Conservation (phyloP, 148 eudicot genomes). For the Nyssa sinensis region DNA sequence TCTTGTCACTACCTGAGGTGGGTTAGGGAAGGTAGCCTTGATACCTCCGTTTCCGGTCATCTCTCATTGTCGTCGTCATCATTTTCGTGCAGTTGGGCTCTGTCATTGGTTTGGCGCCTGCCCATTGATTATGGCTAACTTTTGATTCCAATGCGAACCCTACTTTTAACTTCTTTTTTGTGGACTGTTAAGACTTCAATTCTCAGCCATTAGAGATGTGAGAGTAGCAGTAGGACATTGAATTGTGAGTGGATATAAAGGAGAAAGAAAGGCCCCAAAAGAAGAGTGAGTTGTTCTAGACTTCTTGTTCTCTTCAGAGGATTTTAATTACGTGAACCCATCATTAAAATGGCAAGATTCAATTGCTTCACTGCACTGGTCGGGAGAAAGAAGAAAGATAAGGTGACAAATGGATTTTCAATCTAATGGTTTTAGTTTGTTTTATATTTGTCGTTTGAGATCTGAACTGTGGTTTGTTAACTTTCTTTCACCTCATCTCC, state of each 20-base stretch:
- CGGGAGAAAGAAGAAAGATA: constrained; percentile 51
- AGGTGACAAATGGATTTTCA: constrained; percentile 39
- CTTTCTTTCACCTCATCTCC: neutral
- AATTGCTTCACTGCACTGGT: constrained; percentile 45
- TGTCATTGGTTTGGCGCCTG: constrained; percentile 51
- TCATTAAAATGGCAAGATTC: constrained; percentile 40
- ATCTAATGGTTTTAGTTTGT: neutral
- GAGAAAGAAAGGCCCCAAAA: neutral
- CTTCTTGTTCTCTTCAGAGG: neutral
- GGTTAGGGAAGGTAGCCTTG: constrained; percentile 26
- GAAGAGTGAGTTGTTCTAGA: constrained; percentile 10
- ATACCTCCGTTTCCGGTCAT: constrained; percentile 24
- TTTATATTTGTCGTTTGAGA: neutral
- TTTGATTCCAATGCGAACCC: constrained; percentile 21
- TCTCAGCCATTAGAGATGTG: constrained; percentile 11
- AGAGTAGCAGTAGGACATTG: neutral
- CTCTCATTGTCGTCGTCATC: constrained; percentile 4
- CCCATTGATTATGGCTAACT: constrained; percentile 92
- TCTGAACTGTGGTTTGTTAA: too few species aligned
- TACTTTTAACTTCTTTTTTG: constrained; percentile 10
- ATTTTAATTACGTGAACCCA: constrained; percentile 5
- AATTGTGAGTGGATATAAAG: neutral
- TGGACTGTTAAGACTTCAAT: neutral
- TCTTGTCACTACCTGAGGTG: constrained; percentile 36
- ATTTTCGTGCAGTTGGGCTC: constrained; percentile 17